These are phyloP conservation scores for Penicillium coffeae DNA, from an alignment of 495 filamentous ascomycete species.

Conservation along the genomic window DNA sequence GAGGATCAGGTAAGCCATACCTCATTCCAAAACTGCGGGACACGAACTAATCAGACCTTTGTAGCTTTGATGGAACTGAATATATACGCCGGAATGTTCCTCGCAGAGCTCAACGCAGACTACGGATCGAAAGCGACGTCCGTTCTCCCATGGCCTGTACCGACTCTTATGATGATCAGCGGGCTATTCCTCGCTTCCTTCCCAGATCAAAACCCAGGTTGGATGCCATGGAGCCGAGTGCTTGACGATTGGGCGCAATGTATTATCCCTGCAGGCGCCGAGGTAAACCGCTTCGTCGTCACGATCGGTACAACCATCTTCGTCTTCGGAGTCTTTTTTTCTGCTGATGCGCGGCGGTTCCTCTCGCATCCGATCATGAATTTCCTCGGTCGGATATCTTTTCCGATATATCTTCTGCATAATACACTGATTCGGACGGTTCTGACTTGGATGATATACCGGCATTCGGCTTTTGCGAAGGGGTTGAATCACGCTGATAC, in stretches of 20 bases:
- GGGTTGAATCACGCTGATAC: slow-evolving; percentile 6
- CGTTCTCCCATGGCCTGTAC: slow-evolving; percentile 2
- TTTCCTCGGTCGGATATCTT: slow-evolving; percentile 17
- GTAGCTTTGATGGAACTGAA: slow-evolving; percentile 15
- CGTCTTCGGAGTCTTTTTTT: slow-evolving; percentile 9
- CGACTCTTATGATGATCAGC: slow-evolving; percentile 8
- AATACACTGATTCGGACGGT: slow-evolving; percentile 18
- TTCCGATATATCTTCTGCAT: slow-evolving; percentile 20
- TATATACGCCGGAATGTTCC: slow-evolving; percentile 16
- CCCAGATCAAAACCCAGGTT: slow-evolving; percentile 11
- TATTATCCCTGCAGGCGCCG: slow-evolving; percentile 4
- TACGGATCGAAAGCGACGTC: slow-evolving; percentile 9
- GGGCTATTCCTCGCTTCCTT: slow-evolving; percentile 11
- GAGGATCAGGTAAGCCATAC: slow-evolving; percentile 4
- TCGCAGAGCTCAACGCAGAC: slow-evolving; percentile 12
- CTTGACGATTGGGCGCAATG: not conserved
- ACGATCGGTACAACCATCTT: slow-evolving; percentile 1
- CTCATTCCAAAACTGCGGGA: not conserved
- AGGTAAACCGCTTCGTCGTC: slow-evolving; percentile 4
- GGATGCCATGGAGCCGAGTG: slow-evolving; percentile 13
- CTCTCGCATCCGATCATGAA: slow-evolving; percentile 12
- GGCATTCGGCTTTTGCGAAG: slow-evolving; percentile 1
- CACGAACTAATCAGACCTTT: not conserved
- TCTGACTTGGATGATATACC: slow-evolving; percentile 11
- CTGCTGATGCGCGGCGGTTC: slow-evolving; percentile 5